Conservation (phyloP, 345 rosid species). For the Turnera subulata region DNA sequence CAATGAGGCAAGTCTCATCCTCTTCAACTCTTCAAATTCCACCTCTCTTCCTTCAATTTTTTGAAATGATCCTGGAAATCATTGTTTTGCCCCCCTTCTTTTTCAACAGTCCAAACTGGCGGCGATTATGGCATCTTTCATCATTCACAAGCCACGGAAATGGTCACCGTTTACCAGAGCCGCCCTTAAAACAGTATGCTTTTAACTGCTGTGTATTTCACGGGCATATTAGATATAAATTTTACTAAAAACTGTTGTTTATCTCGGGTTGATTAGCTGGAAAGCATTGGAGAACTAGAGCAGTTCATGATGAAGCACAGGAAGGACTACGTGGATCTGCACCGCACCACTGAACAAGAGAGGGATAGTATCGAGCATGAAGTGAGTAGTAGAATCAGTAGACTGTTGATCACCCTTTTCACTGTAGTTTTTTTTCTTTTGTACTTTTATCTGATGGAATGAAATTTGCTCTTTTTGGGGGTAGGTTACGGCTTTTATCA, state of each 20-base stretch:
- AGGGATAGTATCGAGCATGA: slow-evolving; percentile 92
- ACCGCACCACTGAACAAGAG: slow-evolving; percentile 77
- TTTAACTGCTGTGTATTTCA: too few species aligned
- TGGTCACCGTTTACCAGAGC: slow-evolving; percentile 59
- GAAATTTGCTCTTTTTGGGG: neutral
- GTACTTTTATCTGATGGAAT: too few species aligned
- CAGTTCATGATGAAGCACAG: slow-evolving; percentile 70
- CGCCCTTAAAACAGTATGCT: slow-evolving; percentile 62
- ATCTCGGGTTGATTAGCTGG: slow-evolving; percentile 38
- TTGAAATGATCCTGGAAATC: neutral
- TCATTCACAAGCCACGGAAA: slow-evolving; percentile 66
- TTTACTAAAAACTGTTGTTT: too few species aligned
- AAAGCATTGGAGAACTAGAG: slow-evolving; percentile 68
- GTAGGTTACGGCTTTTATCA: slow-evolving; percentile 77
- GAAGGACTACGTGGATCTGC: slow-evolving; percentile 80
- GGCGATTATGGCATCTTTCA: slow-evolving; percentile 74
- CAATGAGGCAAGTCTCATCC: slow-evolving; percentile 3
- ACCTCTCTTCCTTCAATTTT: neutral
- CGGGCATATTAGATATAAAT: too few species aligned
- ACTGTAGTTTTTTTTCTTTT: neutral
- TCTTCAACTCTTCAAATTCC: neutral
- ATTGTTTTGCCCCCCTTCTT: neutral
- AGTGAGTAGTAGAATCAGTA: slow-evolving; percentile 41
- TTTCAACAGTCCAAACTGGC: slow-evolving; percentile 68
- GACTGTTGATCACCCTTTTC: too few species aligned